Evolutionary conservation across 169 alveolate genomes (phyloP).

Genomic region (Neospora caninum): DNA sequence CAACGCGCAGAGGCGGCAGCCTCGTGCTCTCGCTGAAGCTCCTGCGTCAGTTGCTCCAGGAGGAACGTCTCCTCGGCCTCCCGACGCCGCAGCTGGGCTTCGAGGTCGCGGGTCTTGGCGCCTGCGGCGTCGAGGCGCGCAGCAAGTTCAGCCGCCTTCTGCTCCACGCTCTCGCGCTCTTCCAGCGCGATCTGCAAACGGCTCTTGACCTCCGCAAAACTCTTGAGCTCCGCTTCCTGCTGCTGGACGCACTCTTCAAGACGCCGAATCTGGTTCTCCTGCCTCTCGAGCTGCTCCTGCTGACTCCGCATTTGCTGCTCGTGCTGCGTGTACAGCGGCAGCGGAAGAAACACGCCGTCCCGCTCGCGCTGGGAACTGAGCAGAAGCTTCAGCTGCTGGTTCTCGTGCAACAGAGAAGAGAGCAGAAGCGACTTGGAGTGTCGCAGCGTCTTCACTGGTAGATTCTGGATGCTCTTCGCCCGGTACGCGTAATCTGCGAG

Average conservation of each 20-base stretch:
- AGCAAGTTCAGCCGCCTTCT: background rate
- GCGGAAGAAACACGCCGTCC: conserved; percentile 51
- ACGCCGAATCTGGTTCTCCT: background rate
- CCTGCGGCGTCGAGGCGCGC: no score
- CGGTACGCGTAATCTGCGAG: conserved; percentile 52
- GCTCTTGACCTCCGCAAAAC: background rate
- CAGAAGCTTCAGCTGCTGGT: conserved; percentile 56
- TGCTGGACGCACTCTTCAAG: background rate
- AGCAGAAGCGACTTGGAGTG: conserved; percentile 36
- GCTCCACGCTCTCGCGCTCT: background rate
- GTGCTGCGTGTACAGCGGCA: conserved; percentile 30
- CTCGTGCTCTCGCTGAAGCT: background rate
- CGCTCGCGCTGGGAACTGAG: conserved; percentile 50
- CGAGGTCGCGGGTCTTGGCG: background rate
- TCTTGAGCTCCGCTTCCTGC: background rate
- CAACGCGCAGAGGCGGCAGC: background rate
- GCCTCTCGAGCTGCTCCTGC: background rate
- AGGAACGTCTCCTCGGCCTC: background rate
- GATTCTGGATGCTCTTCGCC: conserved; percentile 51
- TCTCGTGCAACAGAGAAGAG: conserved; percentile 27
- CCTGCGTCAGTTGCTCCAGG: background rate
- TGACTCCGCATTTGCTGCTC: conserved; percentile 33
- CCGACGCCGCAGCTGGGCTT: background rate
- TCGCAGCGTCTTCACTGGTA: conserved; percentile 48
- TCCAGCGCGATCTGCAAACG: background rate